Base-by-base conservation (phyloP, 345 rosid genomes). In the Syzygium jambos region DNA sequence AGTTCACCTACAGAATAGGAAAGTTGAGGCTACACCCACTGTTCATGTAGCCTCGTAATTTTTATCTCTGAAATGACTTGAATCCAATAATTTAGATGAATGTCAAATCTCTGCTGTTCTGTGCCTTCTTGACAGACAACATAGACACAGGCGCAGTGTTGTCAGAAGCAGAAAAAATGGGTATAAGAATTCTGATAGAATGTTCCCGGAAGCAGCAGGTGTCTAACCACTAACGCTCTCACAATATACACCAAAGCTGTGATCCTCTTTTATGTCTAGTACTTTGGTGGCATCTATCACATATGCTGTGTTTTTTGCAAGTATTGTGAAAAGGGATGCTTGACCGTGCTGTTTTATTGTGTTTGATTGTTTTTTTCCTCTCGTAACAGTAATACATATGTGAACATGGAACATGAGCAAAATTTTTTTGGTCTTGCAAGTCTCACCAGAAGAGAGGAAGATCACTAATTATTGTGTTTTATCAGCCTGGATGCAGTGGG, bases 401-500 rank as follows among this genome's bases (percentile, higher is more conserved):
- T 23, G 3, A 83, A 83, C 30, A 84, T 51, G 56, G 56, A 84
- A 84, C 29, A 41, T 51, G 29, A 51, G 34, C 56, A 84, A 52
- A 7, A 27, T 51, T 21, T 84, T 51, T 52, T 51, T 7, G 56
- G 41, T 51, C 43, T 27, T 51, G 54, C 56, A 27, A 73, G 15
- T 73, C 82, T 38, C 82, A 10, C 19, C 49, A 73, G 46, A 73
- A 19, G 27, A 73, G 82, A 38, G 82, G 46, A 38, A 73, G 27
- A 9, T 73, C 82, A 73, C 82, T 73, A 38, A 73, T 73, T 38
- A 73, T 19, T 38, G 49, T 73, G 49, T 38, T 73, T 73, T 38
- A 38, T 84, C 94, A 97, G 99, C 85, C 91, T 97, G 9, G 96
- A 95, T 82, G 87, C 92, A 86, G 91, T 95, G 93, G 99, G 99